These are phyloP conservation scores for Puccinia brachypodii DNA, from an alignment of 1,284 basidiomycete genomes.

Conservation along the genomic window DNA sequence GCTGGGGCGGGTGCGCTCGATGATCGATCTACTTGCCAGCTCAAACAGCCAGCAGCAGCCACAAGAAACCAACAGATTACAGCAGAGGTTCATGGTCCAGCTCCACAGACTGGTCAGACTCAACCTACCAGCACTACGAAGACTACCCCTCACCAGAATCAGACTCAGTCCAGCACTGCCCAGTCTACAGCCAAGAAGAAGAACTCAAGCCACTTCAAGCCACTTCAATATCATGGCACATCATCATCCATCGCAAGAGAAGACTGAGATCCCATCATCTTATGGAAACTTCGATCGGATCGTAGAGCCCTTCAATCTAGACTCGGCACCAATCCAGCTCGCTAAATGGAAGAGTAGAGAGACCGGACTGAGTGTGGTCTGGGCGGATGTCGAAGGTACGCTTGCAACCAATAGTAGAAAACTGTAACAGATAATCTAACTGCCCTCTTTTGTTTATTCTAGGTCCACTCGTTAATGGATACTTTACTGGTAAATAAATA, in stretches of 20 bases:
- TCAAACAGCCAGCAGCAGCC: too few relatives aligned
- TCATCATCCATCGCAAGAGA: not conserved
- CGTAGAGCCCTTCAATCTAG: constrained; percentile 69
- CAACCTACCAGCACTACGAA: not conserved
- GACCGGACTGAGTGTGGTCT: constrained; percentile 69
- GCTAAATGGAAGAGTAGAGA: constrained; percentile 80
- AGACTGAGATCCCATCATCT: constrained; percentile 5
- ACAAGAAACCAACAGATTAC: too few relatives aligned
- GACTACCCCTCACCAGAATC: not conserved
- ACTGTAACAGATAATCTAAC: not conserved
- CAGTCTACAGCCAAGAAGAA: not conserved
- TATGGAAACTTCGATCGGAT: constrained; percentile 76
- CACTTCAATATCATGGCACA: not conserved
- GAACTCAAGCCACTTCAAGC: not conserved
- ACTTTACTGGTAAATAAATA: constrained; percentile 70
- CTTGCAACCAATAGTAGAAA: constrained; percentile 28
- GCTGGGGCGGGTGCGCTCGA: too few relatives aligned
- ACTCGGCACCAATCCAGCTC: constrained; percentile 69
- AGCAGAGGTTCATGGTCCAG: not conserved
- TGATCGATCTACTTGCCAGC: too few relatives aligned
- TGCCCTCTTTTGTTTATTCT: not conserved
- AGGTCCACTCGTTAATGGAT: constrained; percentile 89
- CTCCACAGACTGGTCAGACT: not conserved
- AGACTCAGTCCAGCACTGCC: not conserved
- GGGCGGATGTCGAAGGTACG: constrained; percentile 58